phyloP scores from a whole-genome alignment of 352 stramenopile genomes.

The Pythium dissotocum region DNA sequence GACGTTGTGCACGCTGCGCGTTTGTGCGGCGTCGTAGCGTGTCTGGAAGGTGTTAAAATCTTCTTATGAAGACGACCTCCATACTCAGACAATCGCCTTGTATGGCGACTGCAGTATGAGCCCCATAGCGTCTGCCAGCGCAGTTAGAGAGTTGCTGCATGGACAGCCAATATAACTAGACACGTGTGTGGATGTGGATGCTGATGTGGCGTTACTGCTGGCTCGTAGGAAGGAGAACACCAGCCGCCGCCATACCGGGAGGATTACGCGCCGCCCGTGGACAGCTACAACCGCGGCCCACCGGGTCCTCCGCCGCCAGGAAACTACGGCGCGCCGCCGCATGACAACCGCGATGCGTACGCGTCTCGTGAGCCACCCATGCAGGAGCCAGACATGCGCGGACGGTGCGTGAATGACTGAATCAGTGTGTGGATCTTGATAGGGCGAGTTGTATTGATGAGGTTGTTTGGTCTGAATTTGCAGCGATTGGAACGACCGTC shows the following conservation, averaged over 20 bases:
- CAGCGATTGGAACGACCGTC: conserved; percentile 29
- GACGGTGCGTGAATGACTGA: conserved; percentile 11
- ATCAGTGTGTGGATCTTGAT: neutral
- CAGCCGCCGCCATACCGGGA: conserved; percentile 41
- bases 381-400: conserved; percentile 30
- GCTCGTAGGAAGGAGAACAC: conserved; percentile 30
- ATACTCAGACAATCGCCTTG: neutral
- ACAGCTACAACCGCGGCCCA: conserved; percentile 34
- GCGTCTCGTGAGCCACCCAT: conserved; percentile 8
- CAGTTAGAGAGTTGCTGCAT: neutral
- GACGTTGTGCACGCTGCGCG: neutral
- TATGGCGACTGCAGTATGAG: neutral
- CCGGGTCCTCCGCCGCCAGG: conserved; percentile 19
- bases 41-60: conserved; percentile 7
- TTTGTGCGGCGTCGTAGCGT: neutral
- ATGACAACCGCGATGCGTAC: conserved; percentile 34
- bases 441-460: neutral
- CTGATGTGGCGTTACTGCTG: neutral
- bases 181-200: neutral
- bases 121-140: neutral
- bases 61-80: neutral
- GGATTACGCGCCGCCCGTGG: conserved; percentile 40
- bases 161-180: neutral
- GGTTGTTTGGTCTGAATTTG: neutral
- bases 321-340: conserved; percentile 34